Percentiles rank a stretch among this genome's conserved stretches.
These are phyloP conservation scores for Camellia japonica DNA, from an alignment of 148 eudicot species.

Conservation along the genomic window DNA sequence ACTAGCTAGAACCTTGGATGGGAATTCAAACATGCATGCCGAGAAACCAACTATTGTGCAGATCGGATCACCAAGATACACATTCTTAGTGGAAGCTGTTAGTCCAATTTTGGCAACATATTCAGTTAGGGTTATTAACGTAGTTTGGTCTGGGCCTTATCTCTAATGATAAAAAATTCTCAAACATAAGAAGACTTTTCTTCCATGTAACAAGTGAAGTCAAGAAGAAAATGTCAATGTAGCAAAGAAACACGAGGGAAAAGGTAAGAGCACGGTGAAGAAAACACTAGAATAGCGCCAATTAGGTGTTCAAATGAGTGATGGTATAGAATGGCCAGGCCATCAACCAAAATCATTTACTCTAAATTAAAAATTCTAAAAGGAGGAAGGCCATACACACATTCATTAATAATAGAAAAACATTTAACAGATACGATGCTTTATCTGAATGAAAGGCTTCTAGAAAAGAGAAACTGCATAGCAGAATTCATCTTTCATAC, in stretches of 20 bases:
- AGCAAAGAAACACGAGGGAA: background rate
- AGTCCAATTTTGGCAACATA: too few species aligned
- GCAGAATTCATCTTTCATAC: background rate
- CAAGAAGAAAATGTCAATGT: background rate
- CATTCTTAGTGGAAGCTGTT: too few species aligned
- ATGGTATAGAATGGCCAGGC: background rate
- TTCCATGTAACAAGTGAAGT: background rate
- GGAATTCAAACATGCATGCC: background rate
- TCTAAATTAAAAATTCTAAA: background rate
- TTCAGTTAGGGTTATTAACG: too few species aligned
- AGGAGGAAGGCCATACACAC: constrained; percentile 4
- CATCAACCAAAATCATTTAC: background rate
- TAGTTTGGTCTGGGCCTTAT: too few species aligned
- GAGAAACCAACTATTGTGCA: too few species aligned
- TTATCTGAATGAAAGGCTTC: background rate
- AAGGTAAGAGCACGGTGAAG: background rate
- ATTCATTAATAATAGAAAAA: background rate
- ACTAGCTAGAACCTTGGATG: background rate
- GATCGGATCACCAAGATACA: too few species aligned
- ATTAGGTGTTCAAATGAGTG: background rate
- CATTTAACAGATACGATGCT: constrained; percentile 2
- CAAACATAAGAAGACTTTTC: background rate
- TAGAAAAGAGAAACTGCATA: background rate
- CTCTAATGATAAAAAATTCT: too few species aligned
- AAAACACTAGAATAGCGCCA: background rate